Evolutionary conservation across 2,329 filamentous ascomycete genomes (phyloP), one percentile per base, ranked within the genome.

Genomic region (Penicillium sp.): DNA sequence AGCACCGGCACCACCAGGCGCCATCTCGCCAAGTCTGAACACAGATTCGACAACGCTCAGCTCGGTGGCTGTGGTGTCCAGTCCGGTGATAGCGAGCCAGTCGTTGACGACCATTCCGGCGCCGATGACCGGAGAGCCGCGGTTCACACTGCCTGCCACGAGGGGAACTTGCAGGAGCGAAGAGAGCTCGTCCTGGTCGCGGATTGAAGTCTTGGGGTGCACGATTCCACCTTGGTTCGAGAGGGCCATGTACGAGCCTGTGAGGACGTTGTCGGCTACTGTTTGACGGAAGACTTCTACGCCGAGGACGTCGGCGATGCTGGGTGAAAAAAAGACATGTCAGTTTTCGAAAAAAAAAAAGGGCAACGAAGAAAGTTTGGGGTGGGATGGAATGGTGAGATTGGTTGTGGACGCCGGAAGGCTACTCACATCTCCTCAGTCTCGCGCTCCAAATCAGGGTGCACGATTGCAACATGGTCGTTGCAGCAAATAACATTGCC

Each of bases 41-140:
- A 99, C 92, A 68, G 88, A 92, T 83, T 99, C 94, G 55, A 99
- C 85, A 57, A 99, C 94, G 71, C 91, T 96, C 69, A 99, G 81
- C 80, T 99, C 94, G 1, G 94, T 97, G n/a, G 93, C 92, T 20
- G 92, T 97, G 44, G 93, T 96, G 74, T 97, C 92, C 61, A 96
- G 82, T 24, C 92, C 92, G 6, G 92, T 96, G 31, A 97, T 90
- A 31, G 93, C 92, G 77, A 97, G 85, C 92, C 93, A 97, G 82
- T 97, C 93, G 73, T 97, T 96, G 62, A 96, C 92, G 5, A 96
- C 92, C 89, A 96, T 94, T 42, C 92, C 92, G 1, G 93, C 94
- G 55, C 94, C 94, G n/a, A 99, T 92, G 31, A 99, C 92, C 58
- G 91, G 87, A 72, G 87, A 92, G 60, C 94, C 94, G 62, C 94